A percentile compares a stretch with the other conserved stretches of the same genome.
These are phyloP conservation scores for Platanus orientalis DNA, from an alignment of 164 flowering plant species.

Conservation along the genomic window DNA sequence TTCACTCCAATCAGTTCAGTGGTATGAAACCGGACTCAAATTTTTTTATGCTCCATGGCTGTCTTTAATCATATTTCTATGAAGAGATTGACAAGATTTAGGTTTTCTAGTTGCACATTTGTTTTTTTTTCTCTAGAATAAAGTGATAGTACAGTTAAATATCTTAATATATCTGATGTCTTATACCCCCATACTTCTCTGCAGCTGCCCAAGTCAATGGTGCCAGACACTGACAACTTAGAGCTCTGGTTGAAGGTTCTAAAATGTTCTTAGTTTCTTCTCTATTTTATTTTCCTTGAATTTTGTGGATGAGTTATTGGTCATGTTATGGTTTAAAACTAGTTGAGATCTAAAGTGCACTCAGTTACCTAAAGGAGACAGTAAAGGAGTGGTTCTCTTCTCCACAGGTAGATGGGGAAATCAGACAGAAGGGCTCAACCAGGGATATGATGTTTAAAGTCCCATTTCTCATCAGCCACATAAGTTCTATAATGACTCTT, in stretches of 20 bases:
- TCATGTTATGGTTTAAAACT: not conserved
- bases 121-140: not conserved
- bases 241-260: slow-evolving; percentile 90
- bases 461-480: slow-evolving; percentile 90
- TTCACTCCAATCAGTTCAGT: slow-evolving; percentile 91
- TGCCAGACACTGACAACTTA: slow-evolving; percentile 81
- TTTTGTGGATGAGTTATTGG: no score
- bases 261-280: not conserved
- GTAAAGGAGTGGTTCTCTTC: not conserved
- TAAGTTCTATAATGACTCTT: slow-evolving; percentile 93
- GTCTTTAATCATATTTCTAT: not conserved
- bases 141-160: not conserved
- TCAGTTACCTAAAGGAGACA: not conserved
- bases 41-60: not conserved
- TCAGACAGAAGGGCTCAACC: slow-evolving; percentile 81
- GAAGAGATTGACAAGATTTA: not conserved
- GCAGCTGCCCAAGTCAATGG: slow-evolving; percentile 64
- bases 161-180: slow-evolving; percentile 4
- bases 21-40: slow-evolving; percentile 42
- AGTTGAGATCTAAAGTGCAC: not conserved
- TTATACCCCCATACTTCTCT: slow-evolving; percentile 7
- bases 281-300: not conserved
- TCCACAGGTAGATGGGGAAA: slow-evolving; percentile 80
- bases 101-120: not conserved
- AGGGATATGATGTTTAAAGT: slow-evolving; percentile 91